Evolutionary conservation across 768 basidiomycete genomes (phyloP).

Genomic region (Cyclocybe aegerita): DNA sequence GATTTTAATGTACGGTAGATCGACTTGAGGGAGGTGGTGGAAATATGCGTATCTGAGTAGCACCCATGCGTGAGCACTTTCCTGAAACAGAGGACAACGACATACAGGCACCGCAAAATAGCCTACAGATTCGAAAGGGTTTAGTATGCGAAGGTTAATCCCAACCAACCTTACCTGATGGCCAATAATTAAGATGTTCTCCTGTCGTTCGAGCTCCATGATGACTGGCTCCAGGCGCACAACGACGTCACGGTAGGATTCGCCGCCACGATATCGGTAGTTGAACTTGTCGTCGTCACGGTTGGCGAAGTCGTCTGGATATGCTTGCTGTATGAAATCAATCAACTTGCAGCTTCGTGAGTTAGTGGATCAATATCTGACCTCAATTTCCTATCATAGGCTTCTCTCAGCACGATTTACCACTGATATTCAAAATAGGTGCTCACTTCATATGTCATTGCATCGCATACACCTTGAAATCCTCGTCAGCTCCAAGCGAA

Average conservation of each 20-base stretch:
- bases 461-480: conserved; percentile 83
- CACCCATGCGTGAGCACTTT: conserved; percentile 8
- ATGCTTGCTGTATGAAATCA: conserved; percentile 60
- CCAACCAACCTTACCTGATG: conserved; percentile 64
- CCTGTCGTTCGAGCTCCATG: conserved; percentile 98
- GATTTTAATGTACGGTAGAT: conserved; percentile 97
- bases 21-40: conserved; percentile 85
- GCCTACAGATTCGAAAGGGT: conserved; percentile 42
- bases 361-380: conserved; percentile 24
- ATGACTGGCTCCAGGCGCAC: conserved; percentile 95
- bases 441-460: conserved; percentile 88
- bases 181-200: conserved; percentile 95
- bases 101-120: conserved; percentile 77
- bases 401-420: too few species aligned
- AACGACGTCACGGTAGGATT: conserved; percentile 97
- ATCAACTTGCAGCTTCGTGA: too few species aligned
- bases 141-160: background rate
- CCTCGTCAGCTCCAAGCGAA: background rate
- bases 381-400: conserved; percentile 77
- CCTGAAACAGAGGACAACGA: conserved; percentile 6
- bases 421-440: background rate
- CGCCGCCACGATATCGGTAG: conserved; percentile 95
- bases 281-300: conserved; percentile 99
- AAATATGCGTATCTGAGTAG: conserved; percentile 90
- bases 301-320: conserved; percentile 98